Evolutionary conservation across 306 rosid species (phyloP), one percentile per base, ranked within the genome.

Genomic region (Begonia masoniana): DNA sequence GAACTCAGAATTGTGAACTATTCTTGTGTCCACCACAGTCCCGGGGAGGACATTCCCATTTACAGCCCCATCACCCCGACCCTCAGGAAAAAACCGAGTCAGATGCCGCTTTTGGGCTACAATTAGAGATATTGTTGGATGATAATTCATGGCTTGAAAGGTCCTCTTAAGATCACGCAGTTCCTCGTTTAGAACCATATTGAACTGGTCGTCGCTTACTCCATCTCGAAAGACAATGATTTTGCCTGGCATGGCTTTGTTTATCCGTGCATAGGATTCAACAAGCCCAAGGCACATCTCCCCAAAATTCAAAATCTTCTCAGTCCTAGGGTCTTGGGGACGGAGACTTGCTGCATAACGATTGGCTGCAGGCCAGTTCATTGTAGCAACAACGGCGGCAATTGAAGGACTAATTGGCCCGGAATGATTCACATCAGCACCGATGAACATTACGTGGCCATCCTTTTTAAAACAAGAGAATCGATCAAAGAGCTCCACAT

Each of bases 351-450:
- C 79, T 47, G 85, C 92, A 60, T 85, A 85, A 11, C 92, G 81
- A 67, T 77, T 85, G 16, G 79, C 87, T 26, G 95, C 85, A 16
- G 92, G 95, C 88, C 95, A 85, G 50, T 85, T 82, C 54, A 82
- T 55, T n/a, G 95, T 63, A 52, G 76, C 85, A 59, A 85, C 95
- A 41, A 82, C 88, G 19, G 95, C 95, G 41, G 77, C 85, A 61
- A 82, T 79, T 13, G 93, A 86, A 10, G 85, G 88, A 67, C 93
- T 73, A 7, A 50, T 54, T 9, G 23, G 52, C 24, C 71, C 81
- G 1, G 95, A 93, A 68, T 86, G 95, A 63, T 79, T 86, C 56
- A 86, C 95, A 73, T 86, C 95, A 47, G 95, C 95, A 52, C 95
- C 95, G 7, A 86, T 35, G 56, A 86, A 79, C 93, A 86, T 79